Evolutionary conservation across 495 filamentous ascomycete species (phyloP).

Genomic region (Aspergillus baeticus): DNA sequence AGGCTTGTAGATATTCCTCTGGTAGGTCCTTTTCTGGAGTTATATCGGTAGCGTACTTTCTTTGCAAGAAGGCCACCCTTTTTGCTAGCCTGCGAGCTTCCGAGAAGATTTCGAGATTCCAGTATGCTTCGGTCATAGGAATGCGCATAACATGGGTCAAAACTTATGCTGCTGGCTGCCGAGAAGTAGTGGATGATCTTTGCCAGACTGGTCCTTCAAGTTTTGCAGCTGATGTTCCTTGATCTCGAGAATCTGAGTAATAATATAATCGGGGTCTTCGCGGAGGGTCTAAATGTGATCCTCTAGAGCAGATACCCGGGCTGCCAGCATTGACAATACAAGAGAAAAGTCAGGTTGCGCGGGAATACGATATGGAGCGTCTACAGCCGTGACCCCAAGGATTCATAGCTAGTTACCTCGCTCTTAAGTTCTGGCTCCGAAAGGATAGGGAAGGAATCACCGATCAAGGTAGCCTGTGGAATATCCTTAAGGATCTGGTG

Average conservation of each 20-base stretch:
- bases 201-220: conserved; percentile 28
- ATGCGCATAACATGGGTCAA: conserved; percentile 32
- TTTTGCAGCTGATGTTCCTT: conserved; percentile 43
- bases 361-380: conserved; percentile 48
- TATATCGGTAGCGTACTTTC: conserved; percentile 28
- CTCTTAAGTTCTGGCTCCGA: conserved; percentile 27
- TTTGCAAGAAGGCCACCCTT: conserved; percentile 23
- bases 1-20: conserved; percentile 31
- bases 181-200: conserved; percentile 25
- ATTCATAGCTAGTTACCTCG: conserved; percentile 48
- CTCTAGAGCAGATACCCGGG: conserved; percentile 35
- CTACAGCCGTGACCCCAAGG: conserved; percentile 34
- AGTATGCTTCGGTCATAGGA: conserved; percentile 25
- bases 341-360: conserved; percentile 36
- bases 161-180: conserved; percentile 15
- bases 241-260: conserved; percentile 24
- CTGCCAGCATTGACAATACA: conserved; percentile 36
- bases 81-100: conserved; percentile 29
- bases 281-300: conserved; percentile 53
- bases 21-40: conserved; percentile 30
- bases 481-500: conserved; percentile 44
- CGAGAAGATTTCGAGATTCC: conserved; percentile 4
- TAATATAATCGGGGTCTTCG: conserved; percentile 57
- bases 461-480: background rate
- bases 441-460: conserved; percentile 19